Evolutionary conservation across 129 eudicot genomes (phyloP).

Genomic region (Heracleum sosnowskyi): DNA sequence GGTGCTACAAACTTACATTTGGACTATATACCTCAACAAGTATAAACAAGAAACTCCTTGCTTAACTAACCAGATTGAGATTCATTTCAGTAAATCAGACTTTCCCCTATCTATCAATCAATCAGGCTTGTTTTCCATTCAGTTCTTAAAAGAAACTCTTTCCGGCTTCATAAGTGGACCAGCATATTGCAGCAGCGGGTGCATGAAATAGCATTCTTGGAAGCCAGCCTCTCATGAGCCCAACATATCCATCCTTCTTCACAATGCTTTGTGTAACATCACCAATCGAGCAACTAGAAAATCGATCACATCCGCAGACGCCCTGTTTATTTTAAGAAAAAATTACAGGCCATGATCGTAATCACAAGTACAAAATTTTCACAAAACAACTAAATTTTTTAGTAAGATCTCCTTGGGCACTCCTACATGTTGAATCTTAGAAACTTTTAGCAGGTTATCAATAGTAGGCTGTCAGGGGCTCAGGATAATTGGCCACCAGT

Average conservation of each 20-base stretch:
- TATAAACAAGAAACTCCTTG: not conserved
- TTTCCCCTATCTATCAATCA: not conserved
- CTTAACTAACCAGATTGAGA: not conserved
- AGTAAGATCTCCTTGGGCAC: not conserved
- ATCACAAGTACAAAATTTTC: not conserved
- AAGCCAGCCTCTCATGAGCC: conserved; percentile 43
- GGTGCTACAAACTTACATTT: not conserved
- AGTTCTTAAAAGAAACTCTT: conserved; percentile 33
- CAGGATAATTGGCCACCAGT: not conserved
- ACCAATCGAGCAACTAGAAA: conserved; percentile 29
- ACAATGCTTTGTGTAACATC: conserved; percentile 28
- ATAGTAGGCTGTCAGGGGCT: not conserved
- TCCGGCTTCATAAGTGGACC: conserved; percentile 50
- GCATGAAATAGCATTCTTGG: conserved; percentile 50
- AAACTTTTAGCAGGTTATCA: not conserved
- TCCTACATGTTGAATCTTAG: not conserved
- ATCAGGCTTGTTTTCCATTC: conserved; percentile 15
- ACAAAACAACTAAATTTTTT: not conserved
- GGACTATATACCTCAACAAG: not conserved
- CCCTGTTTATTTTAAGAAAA: conserved; percentile 24
- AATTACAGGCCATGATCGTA: not conserved
- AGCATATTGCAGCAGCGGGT: conserved; percentile 52
- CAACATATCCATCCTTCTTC: conserved; percentile 37
- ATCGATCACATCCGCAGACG: conserved; percentile 45
- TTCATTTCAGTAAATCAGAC: not conserved